Conservation (phyloP, 1,284 basidiomycete genomes). For the Xanthoconium separans region DNA sequence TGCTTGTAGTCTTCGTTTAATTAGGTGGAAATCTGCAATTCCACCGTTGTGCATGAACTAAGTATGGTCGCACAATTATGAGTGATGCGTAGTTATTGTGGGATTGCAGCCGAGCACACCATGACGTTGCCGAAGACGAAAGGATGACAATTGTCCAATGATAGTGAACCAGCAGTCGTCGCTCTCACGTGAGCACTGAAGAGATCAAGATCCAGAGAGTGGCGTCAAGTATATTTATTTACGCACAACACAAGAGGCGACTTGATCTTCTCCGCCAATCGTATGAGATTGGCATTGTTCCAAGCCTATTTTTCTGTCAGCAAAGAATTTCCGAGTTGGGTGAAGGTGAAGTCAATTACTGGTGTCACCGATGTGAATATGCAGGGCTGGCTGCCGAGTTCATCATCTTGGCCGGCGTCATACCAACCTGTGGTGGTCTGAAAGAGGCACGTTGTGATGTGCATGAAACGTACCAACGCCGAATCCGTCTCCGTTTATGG, state of each 20-base stretch:
- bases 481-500: slow-evolving; percentile 96
- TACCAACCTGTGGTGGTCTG: slow-evolving; percentile 67
- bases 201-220: background rate
- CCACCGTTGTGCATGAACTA: slow-evolving; percentile 97
- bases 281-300: slow-evolving; percentile 89
- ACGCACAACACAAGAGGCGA: slow-evolving; percentile 89
- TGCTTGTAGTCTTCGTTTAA: slow-evolving; percentile 81
- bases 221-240: background rate
- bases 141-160: slow-evolving; percentile 93
- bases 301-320: slow-evolving; percentile 63
- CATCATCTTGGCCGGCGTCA: slow-evolving; percentile 75
- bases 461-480: slow-evolving; percentile 78
- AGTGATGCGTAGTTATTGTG: background rate
- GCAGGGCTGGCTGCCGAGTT: slow-evolving; percentile 85
- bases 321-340: background rate
- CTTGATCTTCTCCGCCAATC: slow-evolving; percentile 93
- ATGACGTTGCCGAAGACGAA: slow-evolving; percentile 87
- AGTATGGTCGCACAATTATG: background rate
- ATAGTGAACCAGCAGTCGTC: slow-evolving; percentile 82
- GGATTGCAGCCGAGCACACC: slow-evolving; percentile 46
- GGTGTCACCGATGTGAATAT: slow-evolving; percentile 97
- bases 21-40: slow-evolving; percentile 76
- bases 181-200: slow-evolving; percentile 86
- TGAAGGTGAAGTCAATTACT: slow-evolving; percentile 37
- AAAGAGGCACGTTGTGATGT: background rate